Evolutionary conservation across 352 stramenopile species (phyloP).

Genomic region (Phytophthora pisi): DNA sequence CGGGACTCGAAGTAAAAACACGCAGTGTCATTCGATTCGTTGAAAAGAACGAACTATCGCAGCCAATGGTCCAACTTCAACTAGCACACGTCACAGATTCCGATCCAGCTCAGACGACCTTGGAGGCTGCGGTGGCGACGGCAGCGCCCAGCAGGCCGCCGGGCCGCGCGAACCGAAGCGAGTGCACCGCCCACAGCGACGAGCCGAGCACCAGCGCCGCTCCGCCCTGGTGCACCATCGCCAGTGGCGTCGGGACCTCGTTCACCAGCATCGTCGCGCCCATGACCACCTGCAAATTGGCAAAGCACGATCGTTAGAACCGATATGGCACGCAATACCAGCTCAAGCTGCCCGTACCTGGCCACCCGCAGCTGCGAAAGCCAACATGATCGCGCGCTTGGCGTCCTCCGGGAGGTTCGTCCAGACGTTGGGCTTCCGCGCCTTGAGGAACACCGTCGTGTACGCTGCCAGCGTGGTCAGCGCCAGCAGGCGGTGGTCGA

Average conservation of each 20-base stretch:
- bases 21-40: conserved; percentile 21
- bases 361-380: conserved; percentile 54
- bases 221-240: conserved; percentile 91
- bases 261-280: conserved; percentile 96
- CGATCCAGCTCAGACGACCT: conserved; percentile 20
- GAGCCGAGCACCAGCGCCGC: conserved; percentile 60
- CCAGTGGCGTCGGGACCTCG: conserved; percentile 93
- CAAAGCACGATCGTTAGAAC: neutral
- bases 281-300: conserved; percentile 76
- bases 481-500: conserved; percentile 95
- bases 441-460: conserved; percentile 54
- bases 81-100: conserved; percentile 25
- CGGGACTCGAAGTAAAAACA: conserved; percentile 2
- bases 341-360: conserved; percentile 30
- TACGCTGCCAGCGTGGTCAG: conserved; percentile 79
- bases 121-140: conserved; percentile 25
- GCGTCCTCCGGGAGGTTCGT: conserved; percentile 63
- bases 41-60: neutral
- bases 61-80: conserved; percentile 27
- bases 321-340: neutral
- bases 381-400: conserved; percentile 60
- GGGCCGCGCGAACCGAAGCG: conserved; percentile 65
- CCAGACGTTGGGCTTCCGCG: conserved; percentile 70
- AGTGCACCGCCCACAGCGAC: conserved; percentile 71
- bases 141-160: conserved; percentile 36